These are phyloP conservation scores for Oryza meyeriana DNA, from an alignment of 176 grass and related monocot genomes.

Conservation along the genomic window DNA sequence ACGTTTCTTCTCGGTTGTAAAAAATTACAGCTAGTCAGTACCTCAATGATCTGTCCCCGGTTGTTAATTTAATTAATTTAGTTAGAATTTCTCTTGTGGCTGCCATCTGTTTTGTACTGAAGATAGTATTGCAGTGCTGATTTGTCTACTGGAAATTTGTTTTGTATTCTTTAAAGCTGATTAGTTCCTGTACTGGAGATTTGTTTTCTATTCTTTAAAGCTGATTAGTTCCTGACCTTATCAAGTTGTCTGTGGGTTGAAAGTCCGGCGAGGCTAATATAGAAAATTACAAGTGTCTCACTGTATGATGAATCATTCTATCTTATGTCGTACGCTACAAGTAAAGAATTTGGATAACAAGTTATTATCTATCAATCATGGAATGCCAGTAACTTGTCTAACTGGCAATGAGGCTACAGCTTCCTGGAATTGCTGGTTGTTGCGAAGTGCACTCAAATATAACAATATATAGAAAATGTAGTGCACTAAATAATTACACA, in stretches of 20 bases:
- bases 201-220: too few species aligned
- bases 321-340: too few species aligned
- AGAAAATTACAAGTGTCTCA: neutral
- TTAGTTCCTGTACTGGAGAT: too few species aligned
- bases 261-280: neutral
- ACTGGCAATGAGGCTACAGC: slow-evolving; percentile 1
- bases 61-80: slow-evolving; percentile 24
- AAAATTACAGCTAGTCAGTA: slow-evolving; percentile 46
- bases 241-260: neutral
- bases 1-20: slow-evolving; percentile 43
- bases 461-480: too few species aligned
- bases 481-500: too few species aligned
- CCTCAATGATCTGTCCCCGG: slow-evolving; percentile 33
- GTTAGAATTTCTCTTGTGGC: neutral
- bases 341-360: too few species aligned
- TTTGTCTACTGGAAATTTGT: neutral
- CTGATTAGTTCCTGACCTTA: neutral
- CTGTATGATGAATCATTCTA: slow-evolving; percentile 6
- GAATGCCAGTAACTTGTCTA: neutral
- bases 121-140: neutral
- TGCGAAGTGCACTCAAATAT: too few species aligned
- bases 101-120: neutral
- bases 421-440: slow-evolving; percentile 42
- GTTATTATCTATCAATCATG: too few species aligned
- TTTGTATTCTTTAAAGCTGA: neutral